Base-by-base conservation (phyloP, 768 basidiomycete species). In the Leccinum variicolor region DNA sequence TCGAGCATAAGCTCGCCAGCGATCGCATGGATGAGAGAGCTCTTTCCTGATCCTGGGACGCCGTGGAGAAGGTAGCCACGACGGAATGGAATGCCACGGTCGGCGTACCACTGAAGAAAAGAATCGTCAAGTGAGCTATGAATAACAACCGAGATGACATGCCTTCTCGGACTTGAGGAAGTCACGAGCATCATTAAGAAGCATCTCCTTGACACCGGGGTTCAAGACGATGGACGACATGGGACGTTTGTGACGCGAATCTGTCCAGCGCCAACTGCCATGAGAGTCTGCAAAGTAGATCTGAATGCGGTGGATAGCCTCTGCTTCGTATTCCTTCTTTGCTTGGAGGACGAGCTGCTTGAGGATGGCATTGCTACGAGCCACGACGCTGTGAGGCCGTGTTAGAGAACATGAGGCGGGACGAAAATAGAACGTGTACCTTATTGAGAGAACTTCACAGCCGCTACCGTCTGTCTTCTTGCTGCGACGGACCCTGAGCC, bases 221-320 rank as follows among this genome's bases (percentile, higher is more conserved):
- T 92, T 90, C 57, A 94, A 80, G 6, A 94, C 92, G 64, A 94
- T 93, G 66, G 87, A 90, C 13, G 82, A 83, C 79, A 94, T 82
- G n/a, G 92, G 92, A 19, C 92, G 83, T 74, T 94, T 94, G 74
- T 92, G 89, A 51, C 91, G 77, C 19, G 88, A 89, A 72, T 92
- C 92, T 0, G 90, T 90, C 85, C 88, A 92, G 36, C 91, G 79
- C 92, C 92, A 94, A 50, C 84, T 85, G 31, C 90, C 91, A 69
- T 92, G 89, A 5, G 87, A 87, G 71, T 94, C 92, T 15, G 92
- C 90, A 68, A 92, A 92, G 69, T 92, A 93, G 33, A 94, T 91
- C 70, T 92, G 90, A 61, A 94, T 91, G 45, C 90, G 83, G 66
- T 92, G 89, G 43, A 92, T 82, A 33, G 89, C 87, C 66, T 93